Evolutionary conservation across 1,284 basidiomycete species (phyloP).

Genomic region (Takashimella koratensis): DNA sequence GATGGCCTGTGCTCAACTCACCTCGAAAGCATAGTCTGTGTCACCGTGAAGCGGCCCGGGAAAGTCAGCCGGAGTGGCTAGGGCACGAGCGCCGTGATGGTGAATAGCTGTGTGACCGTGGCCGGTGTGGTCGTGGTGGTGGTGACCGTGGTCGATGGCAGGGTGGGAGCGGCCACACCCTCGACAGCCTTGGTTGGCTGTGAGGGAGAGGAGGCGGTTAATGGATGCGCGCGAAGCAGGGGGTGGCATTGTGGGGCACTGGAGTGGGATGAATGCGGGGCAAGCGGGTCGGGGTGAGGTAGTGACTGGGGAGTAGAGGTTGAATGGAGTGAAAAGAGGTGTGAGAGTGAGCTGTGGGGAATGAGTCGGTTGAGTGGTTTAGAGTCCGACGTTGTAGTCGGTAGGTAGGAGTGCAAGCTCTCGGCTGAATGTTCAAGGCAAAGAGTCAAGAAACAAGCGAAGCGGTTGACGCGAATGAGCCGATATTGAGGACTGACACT

Average conservation of each 20-base stretch:
- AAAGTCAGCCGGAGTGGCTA: slow-evolving; percentile 77
- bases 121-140: slow-evolving; percentile 28
- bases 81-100: slow-evolving; percentile 22
- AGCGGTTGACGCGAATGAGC: too few relatives aligned
- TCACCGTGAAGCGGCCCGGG: slow-evolving; percentile 53
- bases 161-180: slow-evolving; percentile 40
- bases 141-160: slow-evolving; percentile 9
- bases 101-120: slow-evolving; percentile 3
- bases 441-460: too few relatives aligned
- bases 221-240: slow-evolving; percentile 37
- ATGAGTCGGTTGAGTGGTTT: too few relatives aligned
- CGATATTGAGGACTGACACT: background rate
- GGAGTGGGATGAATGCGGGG: background rate
- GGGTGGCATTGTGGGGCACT: slow-evolving; percentile 26
- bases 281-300: background rate
- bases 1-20: too few relatives aligned
- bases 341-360: background rate
- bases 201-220: slow-evolving; percentile 37
- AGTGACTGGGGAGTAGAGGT: background rate
- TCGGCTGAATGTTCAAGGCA: too few relatives aligned
- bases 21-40: slow-evolving; percentile 96
- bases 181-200: slow-evolving; percentile 40
- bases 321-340: background rate
- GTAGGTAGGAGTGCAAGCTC: too few relatives aligned
- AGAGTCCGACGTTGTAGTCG: too few relatives aligned